Conservation (phyloP, 345 rosid species). For the Odontarrhena argentea region DNA sequence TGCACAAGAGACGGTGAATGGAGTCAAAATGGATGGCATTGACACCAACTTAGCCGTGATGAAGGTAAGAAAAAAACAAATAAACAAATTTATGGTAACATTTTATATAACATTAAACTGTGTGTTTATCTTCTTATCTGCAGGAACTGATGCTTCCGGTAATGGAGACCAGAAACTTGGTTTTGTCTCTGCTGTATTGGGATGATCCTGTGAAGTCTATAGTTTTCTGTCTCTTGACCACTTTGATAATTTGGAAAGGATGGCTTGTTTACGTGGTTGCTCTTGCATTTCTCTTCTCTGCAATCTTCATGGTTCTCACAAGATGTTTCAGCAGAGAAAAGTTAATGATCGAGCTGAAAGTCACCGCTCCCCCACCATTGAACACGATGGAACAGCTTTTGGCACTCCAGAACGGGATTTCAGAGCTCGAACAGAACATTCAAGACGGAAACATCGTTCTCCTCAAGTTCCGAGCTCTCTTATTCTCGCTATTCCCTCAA, state of each 20-base stretch:
- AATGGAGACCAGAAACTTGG: conserved; percentile 60
- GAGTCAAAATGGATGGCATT: conserved; percentile 89
- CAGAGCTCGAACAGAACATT: conserved; percentile 73
- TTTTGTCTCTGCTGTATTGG: conserved; percentile 66
- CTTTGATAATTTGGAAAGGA: conserved; percentile 72
- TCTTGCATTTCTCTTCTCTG: conserved; percentile 47
- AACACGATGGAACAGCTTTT: conserved; percentile 95
- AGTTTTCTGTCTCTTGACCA: conserved; percentile 64
- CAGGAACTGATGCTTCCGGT: conserved; percentile 88
- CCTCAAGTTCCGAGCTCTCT: conserved; percentile 81
- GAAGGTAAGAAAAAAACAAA: conserved; percentile 60
- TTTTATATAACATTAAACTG: not conserved
- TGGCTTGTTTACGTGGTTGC: conserved; percentile 72
- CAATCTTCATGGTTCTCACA: conserved; percentile 69
- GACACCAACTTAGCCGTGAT: conserved; percentile 95
- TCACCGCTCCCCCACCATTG: conserved; percentile 80
- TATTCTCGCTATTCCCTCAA: conserved; percentile 80
- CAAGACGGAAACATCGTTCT: conserved; percentile 85
- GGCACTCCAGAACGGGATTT: conserved; percentile 83
- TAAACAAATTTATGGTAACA: not conserved
- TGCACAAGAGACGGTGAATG: conserved; percentile 89
- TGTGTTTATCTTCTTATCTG: conserved; percentile 10
- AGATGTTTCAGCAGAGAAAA: conserved; percentile 60
- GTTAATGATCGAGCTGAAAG: conserved; percentile 60
- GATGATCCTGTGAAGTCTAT: conserved; percentile 72